These are phyloP conservation scores for Rosa rugosa DNA, from an alignment of 306 rosid genomes.

Conservation along the genomic window DNA sequence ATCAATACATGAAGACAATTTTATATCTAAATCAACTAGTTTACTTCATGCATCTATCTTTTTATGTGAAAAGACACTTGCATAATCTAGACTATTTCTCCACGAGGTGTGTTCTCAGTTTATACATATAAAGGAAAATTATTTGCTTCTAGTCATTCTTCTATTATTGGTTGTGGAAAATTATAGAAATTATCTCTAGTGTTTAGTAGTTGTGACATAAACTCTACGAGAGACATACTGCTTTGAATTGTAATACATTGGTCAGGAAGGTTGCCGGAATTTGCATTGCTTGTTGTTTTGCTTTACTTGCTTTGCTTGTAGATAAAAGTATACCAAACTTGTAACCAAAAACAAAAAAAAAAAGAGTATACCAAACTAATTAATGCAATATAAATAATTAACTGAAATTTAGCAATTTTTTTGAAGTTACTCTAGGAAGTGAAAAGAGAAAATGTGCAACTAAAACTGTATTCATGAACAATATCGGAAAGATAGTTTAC, in stretches of 20 bases:
- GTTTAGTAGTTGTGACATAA: not conserved
- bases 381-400: too few species aligned
- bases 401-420: too few species aligned
- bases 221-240: not conserved
- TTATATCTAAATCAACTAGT: too few species aligned
- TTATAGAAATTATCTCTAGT: not conserved
- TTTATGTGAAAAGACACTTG: not conserved
- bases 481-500: not conserved
- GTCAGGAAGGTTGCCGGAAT: too few species aligned
- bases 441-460: not conserved
- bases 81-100: not conserved
- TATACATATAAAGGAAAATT: not conserved
- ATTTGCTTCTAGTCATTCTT: not conserved
- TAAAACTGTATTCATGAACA: not conserved
- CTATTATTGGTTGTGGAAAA: slow-evolving; percentile 13
- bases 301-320: too few species aligned
- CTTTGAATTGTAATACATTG: too few species aligned
- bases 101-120: not conserved
- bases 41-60: not conserved
- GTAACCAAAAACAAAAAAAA: too few species aligned
- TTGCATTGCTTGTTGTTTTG: too few species aligned
- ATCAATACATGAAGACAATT: too few species aligned
- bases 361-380: too few species aligned
- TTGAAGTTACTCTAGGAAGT: not conserved
- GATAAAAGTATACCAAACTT: too few species aligned